Percentiles rank a stretch among this genome's conserved stretches.
phyloP scores from a whole-genome alignment of 768 basidiomycete genomes.

The Lactarius hatsudake region DNA sequence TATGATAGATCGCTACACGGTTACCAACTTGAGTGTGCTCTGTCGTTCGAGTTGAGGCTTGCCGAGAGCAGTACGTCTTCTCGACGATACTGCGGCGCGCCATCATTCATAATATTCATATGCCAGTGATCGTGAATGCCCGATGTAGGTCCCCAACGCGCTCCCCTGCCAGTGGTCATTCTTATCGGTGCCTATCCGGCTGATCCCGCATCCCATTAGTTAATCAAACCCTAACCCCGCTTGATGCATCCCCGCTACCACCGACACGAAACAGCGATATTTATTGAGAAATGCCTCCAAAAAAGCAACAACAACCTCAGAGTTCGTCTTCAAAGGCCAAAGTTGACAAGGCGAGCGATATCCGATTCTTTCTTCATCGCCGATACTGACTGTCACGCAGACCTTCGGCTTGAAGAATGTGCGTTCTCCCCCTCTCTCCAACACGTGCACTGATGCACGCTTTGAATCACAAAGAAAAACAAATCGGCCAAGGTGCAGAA shows the following conservation, averaged over 20 bases:
- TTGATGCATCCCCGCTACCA: not conserved
- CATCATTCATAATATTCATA: not conserved
- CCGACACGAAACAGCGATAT: not conserved
- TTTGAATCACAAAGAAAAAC: conserved; percentile 64
- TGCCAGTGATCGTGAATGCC: no score
- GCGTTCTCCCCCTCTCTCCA: conserved; percentile 32
- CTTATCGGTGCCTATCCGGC: no score
- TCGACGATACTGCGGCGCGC: no score
- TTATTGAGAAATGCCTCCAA: conserved; percentile 65
- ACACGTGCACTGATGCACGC: conserved; percentile 8
- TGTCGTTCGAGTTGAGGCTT: no score
- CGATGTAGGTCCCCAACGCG: no score
- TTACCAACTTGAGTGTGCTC: no score
- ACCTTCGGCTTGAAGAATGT: conserved; percentile 91
- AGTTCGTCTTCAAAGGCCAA: conserved; percentile 65
- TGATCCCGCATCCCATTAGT: not conserved
- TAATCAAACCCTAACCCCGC: conserved; percentile 18
- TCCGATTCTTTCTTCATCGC: conserved; percentile 29
- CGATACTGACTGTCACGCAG: conserved; percentile 40
- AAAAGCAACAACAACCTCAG: conserved; percentile 56
- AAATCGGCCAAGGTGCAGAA: conserved; percentile 92
- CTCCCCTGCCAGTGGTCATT: not conserved
- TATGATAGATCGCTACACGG: no score
- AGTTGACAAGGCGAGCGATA: conserved; percentile 66
- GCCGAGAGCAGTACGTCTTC: no score